Conservation (phyloP, 495 filamentous ascomycete genomes). For the Tricharina praecox region DNA sequence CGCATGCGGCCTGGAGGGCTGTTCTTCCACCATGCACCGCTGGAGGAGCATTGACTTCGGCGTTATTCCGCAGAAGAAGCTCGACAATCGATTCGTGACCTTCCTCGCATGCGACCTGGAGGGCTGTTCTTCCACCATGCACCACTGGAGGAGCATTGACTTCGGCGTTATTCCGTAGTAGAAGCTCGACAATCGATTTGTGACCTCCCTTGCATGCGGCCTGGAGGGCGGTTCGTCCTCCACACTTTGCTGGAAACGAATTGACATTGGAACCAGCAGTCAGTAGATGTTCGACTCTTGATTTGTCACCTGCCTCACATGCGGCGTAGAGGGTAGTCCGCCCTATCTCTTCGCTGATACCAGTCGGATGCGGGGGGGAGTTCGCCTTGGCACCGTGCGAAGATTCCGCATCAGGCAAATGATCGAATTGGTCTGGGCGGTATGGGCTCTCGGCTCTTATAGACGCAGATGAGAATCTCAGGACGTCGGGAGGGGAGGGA, state of each 20-base stretch:
- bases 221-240: conserved; percentile 20
- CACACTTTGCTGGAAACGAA: not conserved
- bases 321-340: conserved; percentile 1
- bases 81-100: not conserved
- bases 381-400: not conserved
- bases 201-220: conserved; percentile 14
- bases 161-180: not conserved
- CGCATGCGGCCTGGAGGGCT: not conserved
- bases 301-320: not conserved
- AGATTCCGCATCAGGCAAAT: not conserved
- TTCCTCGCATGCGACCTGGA: not conserved
- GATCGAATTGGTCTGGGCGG: not conserved
- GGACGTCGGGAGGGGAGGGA: not conserved
- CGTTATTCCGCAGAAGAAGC: not conserved
- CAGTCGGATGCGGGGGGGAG: not conserved
- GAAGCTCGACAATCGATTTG: conserved; percentile 2
- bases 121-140: not conserved
- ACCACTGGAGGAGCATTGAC: not conserved
- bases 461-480: no score
- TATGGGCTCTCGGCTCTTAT: not conserved
- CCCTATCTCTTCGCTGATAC: not conserved
- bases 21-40: not conserved
- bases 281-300: not conserved
- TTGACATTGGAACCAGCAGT: conserved; percentile 1
- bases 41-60: conserved; percentile 1